Evolutionary conservation across 495 filamentous ascomycete species (phyloP).

Genomic region (Cercophora scortea): DNA sequence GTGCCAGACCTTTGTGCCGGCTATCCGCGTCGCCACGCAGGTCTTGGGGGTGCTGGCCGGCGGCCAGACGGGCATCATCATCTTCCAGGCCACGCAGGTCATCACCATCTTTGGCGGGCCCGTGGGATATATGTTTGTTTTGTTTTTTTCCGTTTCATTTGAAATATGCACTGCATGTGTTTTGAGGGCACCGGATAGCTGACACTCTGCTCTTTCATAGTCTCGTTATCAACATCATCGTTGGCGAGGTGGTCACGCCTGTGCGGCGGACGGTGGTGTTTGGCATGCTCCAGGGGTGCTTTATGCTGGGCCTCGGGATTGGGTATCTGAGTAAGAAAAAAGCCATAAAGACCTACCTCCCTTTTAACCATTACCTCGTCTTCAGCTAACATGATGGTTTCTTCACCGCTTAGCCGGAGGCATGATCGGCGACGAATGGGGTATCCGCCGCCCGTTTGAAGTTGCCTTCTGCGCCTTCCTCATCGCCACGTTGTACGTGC

Average conservation of each 20-base stretch:
- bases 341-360: background rate
- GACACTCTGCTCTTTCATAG: too few species aligned
- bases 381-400: background rate
- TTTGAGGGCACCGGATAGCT: too few species aligned
- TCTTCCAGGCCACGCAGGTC: constrained; percentile 48
- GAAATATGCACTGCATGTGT: too few species aligned
- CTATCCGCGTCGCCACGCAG: constrained; percentile 45
- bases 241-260: constrained; percentile 41
- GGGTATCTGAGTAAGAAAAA: constrained; percentile 36
- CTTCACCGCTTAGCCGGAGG: constrained; percentile 34
- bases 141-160: too few species aligned
- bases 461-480: constrained; percentile 41
- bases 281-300: constrained; percentile 45
- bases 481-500: constrained; percentile 27
- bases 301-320: constrained; percentile 48
- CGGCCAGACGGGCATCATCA: constrained; percentile 41
- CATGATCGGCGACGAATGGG: constrained; percentile 42
- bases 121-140: constrained; percentile 41
- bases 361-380: background rate
- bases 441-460: constrained; percentile 45
- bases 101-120: constrained; percentile 52
- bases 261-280: constrained; percentile 44
- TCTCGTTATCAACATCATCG: constrained; percentile 39
- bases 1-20: constrained; percentile 43
- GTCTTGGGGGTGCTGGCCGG: constrained; percentile 46